Base-by-base conservation (phyloP, 768 basidiomycete genomes). In the Rossbeevera mucosa region DNA sequence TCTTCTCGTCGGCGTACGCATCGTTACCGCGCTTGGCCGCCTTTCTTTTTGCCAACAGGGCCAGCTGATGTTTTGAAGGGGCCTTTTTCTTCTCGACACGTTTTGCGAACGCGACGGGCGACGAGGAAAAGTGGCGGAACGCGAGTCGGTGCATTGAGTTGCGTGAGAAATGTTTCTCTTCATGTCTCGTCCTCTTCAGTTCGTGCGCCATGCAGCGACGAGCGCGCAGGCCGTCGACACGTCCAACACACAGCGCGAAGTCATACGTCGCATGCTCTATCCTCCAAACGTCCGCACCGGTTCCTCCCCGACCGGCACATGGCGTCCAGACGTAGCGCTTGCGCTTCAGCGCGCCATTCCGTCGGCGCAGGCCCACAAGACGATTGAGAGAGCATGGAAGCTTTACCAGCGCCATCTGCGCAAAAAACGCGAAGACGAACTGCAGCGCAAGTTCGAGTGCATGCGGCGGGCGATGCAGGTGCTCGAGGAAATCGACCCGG, bases 321-420 rank as follows among this genome's bases (percentile, higher is more conserved):
- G 92, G 86, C 82, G 91, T 52, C 83, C 85, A 38, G 85, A 92
- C 67, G 86, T 91, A 25, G 81, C 79, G 30, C 80, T 76, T 45
- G 85, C 90, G 8, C 72, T 97, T 14, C 84, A 88, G 58, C 79
- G 78, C 49, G 90, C 90, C n/a, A 86, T 96, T 47, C 91, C 91
- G 12, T 91, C 90, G 3, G 80, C 77, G 5, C 92, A 95, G 67
- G 92, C 90, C 0, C 91, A 96, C 72, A 81, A 92, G 56, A 96
- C 92, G 2, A 93, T 96, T 48, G 86, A 91, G 58, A 82, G 94
- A 28, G 94, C 94, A 4, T 97, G 89, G 88, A 73, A 85, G 47
- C 77, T 97, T 11, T 83, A 91, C 71, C 78, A 81, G 58, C 80
- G 94, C 26, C 85, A 89, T 62, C 54, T 84, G 33, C 81, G 94